Evolutionary conservation across 2,329 filamentous ascomycete genomes (phyloP).

Genomic region (Bisporella sp.): DNA sequence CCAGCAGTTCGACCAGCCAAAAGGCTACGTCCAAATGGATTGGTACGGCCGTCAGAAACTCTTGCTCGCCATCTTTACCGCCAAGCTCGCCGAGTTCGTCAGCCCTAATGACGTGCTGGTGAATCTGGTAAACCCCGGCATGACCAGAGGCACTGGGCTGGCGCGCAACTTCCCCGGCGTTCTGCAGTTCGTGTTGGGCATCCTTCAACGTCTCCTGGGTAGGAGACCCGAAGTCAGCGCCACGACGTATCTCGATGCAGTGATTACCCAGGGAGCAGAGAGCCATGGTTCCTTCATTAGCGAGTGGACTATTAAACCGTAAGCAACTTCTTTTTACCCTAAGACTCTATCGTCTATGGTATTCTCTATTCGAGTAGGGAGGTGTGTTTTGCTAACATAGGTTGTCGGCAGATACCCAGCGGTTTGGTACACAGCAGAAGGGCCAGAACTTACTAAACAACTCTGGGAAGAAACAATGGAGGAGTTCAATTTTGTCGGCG

Average conservation of each 20-base stretch:
- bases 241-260: constrained; percentile 40
- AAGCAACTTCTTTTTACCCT: constrained; percentile 20
- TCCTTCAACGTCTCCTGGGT: constrained; percentile 22
- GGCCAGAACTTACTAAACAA: constrained; percentile 27
- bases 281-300: constrained; percentile 44
- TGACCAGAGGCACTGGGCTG: constrained; percentile 34
- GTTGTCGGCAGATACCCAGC: constrained; percentile 29
- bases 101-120: constrained; percentile 27
- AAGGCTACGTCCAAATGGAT: constrained; percentile 17
- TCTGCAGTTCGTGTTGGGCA: constrained; percentile 13
- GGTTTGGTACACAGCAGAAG: constrained; percentile 29
- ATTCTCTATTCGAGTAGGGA: too few species aligned
- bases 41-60: constrained; percentile 28
- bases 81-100: constrained; percentile 33
- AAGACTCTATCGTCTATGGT: background rate
- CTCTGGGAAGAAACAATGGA: constrained; percentile 34
- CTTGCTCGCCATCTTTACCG: constrained; percentile 29
- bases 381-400: too few species aligned
- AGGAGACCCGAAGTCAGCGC: constrained; percentile 34
- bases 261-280: constrained; percentile 37
- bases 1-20: constrained; percentile 26
- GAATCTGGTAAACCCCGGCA: constrained; percentile 30
- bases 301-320: constrained; percentile 40
- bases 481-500: constrained; percentile 29
- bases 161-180: constrained; percentile 25